Evolutionary conservation across 2,329 filamentous ascomycete species (phyloP).

Genomic region (Coniochaeta ligniaria): DNA sequence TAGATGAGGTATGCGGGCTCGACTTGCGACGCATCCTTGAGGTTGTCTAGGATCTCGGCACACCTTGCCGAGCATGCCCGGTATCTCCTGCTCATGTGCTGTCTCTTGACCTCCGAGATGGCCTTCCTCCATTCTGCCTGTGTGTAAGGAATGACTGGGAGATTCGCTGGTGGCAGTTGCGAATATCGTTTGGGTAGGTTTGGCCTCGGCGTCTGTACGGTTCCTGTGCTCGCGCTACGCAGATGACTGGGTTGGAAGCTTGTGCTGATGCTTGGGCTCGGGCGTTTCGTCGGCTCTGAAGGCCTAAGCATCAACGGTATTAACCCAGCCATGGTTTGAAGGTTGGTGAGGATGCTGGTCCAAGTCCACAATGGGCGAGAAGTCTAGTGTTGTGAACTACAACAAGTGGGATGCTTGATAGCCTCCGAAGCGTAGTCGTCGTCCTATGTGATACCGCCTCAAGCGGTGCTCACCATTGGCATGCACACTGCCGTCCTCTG

Average conservation of each 20-base stretch:
- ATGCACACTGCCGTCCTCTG: slow-evolving; percentile 8
- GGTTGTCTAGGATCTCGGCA: slow-evolving; percentile 42
- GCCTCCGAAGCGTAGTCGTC: neutral
- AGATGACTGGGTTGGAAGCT: slow-evolving; percentile 3
- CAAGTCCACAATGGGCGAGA: neutral
- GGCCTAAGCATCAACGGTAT: slow-evolving; percentile 19
- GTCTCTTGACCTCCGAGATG: slow-evolving; percentile 45
- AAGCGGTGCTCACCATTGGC: slow-evolving; percentile 3
- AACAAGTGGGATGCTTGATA: neutral
- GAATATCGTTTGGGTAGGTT: slow-evolving; percentile 16
- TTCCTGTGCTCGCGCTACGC: slow-evolving; percentile 7
- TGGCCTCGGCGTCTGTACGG: slow-evolving; percentile 6
- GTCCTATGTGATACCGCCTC: slow-evolving; percentile 1
- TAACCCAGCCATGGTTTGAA: slow-evolving; percentile 16
- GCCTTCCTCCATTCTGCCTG: slow-evolving; percentile 42
- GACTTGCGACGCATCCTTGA: slow-evolving; percentile 34
- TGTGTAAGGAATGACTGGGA: slow-evolving; percentile 31
- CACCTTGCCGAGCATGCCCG: slow-evolving; percentile 46
- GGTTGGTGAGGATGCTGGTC: slow-evolving; percentile 1
- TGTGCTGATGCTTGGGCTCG: slow-evolving; percentile 7
- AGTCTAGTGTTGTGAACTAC: neutral
- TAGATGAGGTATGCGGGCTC: slow-evolving; percentile 51
- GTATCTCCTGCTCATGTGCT: slow-evolving; percentile 43
- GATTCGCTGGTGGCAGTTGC: slow-evolving; percentile 7
- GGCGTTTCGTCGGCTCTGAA: slow-evolving; percentile 7